Conservation (phyloP, 768 basidiomycete genomes). For the Chalciporus piperatus region DNA sequence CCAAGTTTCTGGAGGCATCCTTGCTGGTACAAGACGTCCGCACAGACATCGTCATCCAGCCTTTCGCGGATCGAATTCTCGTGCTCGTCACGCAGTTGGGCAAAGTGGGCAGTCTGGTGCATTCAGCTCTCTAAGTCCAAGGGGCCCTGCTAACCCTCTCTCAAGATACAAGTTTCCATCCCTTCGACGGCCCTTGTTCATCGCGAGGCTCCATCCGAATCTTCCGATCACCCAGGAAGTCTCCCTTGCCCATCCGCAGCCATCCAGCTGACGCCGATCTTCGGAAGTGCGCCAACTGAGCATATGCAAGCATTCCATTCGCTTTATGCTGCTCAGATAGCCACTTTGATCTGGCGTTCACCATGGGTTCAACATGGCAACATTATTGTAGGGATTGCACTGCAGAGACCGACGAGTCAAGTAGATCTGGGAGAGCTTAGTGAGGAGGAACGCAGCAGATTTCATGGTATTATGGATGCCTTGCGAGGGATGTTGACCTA, state of each 20-base stretch:
- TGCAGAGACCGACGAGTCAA: slow-evolving; percentile 40
- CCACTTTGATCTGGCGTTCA: slow-evolving; percentile 75
- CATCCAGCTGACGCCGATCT: slow-evolving; percentile 70
- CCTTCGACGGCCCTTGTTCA: slow-evolving; percentile 60
- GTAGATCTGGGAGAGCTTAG: slow-evolving; percentile 24
- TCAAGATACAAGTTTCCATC: slow-evolving; percentile 77
- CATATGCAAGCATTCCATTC: slow-evolving; percentile 71
- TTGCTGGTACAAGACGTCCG: slow-evolving; percentile 50
- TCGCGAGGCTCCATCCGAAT: slow-evolving; percentile 36
- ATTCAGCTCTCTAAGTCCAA: slow-evolving; percentile 6
- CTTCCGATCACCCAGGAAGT: slow-evolving; percentile 29
- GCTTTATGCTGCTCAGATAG: slow-evolving; percentile 83
- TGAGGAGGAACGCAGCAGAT: slow-evolving; percentile 43
- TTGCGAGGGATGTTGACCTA: slow-evolving; percentile 38
- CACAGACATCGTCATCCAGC: slow-evolving; percentile 78
- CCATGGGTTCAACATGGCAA: slow-evolving; percentile 48
- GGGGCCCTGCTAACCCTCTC: slow-evolving; percentile 5
- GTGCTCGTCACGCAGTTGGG: slow-evolving; percentile 90
- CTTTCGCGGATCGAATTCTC: slow-evolving; percentile 75
- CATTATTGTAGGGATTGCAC: slow-evolving; percentile 74
- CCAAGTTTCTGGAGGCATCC: slow-evolving; percentile 40
- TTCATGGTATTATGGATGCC: slow-evolving; percentile 50
- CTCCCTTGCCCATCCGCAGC: slow-evolving; percentile 67
- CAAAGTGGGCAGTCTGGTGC: slow-evolving; percentile 85
- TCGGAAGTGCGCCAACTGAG: slow-evolving; percentile 71